Evolutionary conservation across 2,329 filamentous ascomycete genomes (phyloP), one percentile per base, ranked within the genome.

Genomic region (Botrytis elliptica): DNA sequence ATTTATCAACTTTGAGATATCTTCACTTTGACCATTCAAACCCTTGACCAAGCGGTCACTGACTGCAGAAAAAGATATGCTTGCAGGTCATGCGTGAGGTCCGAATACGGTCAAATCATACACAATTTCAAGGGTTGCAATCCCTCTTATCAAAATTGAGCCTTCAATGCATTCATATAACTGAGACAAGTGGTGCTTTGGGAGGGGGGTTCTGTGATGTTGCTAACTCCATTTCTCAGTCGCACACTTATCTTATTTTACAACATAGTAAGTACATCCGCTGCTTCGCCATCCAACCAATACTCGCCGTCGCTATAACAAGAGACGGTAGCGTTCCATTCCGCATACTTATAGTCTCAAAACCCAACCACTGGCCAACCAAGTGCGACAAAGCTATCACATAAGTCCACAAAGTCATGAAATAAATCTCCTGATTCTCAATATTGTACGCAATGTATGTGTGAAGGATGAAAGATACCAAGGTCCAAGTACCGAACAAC

Each of bases 401-500:
- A 79, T 89, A 92, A 16, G 88, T 90, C 84, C 86, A 89, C 73
- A 90, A 82, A 1, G 88, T 88, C 70, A 92, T 80, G 78, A 90
- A 84, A 77, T 91, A 92, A 55, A 89, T 83, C 49, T 84, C 82
- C 12, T 85, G 83, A 69, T 89, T 85, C 60, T 84, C 82, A 76
- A 91, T 88, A 80, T 92, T 84, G 81, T 91, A 92, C 9, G 90
- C 90, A 3, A 88, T 89, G 77, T 91, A 91, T 71, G 90, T 81
- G 44, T 90, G 85, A 25, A 92, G 83, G 57, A 92, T 82, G 42
- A 85, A 83, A 33, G 87, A 86, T 64, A 92, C 83, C 66, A 90
- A 85, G 0, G 90, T 92, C 90, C 90, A 92, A 63, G 90, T 92
- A 63, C 89, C 90, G 79, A 92, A 92, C 8, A 88, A 89, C 76